Percentiles rank a stretch among this genome's conserved stretches.
Evolutionary conservation across 78 protist genomes (phyloP).

Genomic region (Dictyostelium capitatum): DNA sequence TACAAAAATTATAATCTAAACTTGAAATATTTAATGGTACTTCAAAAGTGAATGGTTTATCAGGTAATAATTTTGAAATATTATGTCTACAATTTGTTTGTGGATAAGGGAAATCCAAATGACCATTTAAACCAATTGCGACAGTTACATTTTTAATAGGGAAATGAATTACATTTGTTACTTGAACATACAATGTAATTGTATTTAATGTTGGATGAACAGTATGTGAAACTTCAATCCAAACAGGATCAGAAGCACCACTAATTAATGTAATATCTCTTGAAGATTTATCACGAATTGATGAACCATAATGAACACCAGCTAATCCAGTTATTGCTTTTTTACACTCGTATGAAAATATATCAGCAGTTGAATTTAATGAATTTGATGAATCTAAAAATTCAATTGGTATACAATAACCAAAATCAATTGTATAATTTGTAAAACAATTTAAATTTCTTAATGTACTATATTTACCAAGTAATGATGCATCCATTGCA

Average conservation of each 20-base stretch:
- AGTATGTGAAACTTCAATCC: constrained; percentile 62
- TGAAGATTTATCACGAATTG: constrained; percentile 64
- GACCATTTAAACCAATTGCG: constrained; percentile 51
- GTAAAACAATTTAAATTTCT: background rate
- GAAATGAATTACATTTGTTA: constrained; percentile 50
- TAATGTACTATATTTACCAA: constrained; percentile 30
- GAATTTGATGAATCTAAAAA: constrained; percentile 15
- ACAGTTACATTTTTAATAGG: constrained; percentile 40
- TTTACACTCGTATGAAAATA: constrained; percentile 76
- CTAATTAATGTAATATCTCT: constrained; percentile 7
- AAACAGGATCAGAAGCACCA: constrained; percentile 61
- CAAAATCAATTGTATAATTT: constrained; percentile 32
- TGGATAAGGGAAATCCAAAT: constrained; percentile 66
- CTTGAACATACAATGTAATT: constrained; percentile 27
- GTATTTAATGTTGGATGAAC: constrained; percentile 63
- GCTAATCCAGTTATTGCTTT: constrained; percentile 70
- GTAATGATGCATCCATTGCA: constrained; percentile 15
- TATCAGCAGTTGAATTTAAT: constrained; percentile 23
- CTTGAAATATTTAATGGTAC: constrained; percentile 47
- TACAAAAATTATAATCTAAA: constrained; percentile 39
- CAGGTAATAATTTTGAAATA: constrained; percentile 61
- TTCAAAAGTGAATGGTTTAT: constrained; percentile 49
- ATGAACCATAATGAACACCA: constrained; percentile 73
- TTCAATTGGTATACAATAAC: constrained; percentile 62
- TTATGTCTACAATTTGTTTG: constrained; percentile 57